Evolutionary conservation across 2,329 filamentous ascomycete genomes (phyloP), one percentile per base, ranked within the genome.

Genomic region (Sporothrix brunneoviolacea): DNA sequence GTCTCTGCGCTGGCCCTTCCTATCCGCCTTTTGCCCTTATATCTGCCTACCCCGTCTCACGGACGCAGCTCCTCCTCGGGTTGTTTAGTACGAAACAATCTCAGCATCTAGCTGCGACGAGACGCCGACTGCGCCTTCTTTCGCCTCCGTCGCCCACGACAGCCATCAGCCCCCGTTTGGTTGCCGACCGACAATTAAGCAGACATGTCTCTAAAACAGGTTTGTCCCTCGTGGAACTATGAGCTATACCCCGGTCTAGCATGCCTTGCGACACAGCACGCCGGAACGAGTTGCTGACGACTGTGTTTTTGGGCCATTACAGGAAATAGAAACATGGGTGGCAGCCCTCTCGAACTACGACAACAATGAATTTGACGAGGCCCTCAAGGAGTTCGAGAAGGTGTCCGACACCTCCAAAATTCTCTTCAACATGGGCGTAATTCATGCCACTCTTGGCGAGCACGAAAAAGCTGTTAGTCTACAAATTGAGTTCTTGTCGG

Each of bases 251-350:
- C n/a, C n/a, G n/a, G n/a, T n/a, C n/a, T n/a, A n/a, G n/a, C n/a
- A n/a, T n/a, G n/a, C n/a, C n/a, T n/a, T n/a, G n/a, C n/a, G n/a
- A n/a, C n/a, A n/a, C n/a, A n/a, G n/a, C n/a, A n/a, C n/a, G n/a
- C n/a, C n/a, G n/a, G n/a, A n/a, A n/a, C n/a, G n/a, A n/a, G n/a
- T n/a, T 41, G 10, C 38, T 40, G 22, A 42, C 41, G n/a, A 37
- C 8, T 8, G 3, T 22, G 4, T 19, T 12, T 13, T 5, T n/a
- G n/a, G n/a, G n/a, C n/a, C 19, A 4, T 9, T 46, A 38, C 57
- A 95, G 91, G 93, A 98, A 86, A 98, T 98, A 69, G 91, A 97
- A 73, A 95, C 89, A 44, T 98, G 93, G 93, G 93, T 97, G 59
- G 76, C 84, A 66, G 93, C 93, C 69, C 82, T 98, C 50, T 83